Percentiles rank a stretch among this genome's conserved stretches.
Evolutionary conservation across 805 yeast species (phyloP).

Genomic region (Saccharomycopsis amapae): DNA sequence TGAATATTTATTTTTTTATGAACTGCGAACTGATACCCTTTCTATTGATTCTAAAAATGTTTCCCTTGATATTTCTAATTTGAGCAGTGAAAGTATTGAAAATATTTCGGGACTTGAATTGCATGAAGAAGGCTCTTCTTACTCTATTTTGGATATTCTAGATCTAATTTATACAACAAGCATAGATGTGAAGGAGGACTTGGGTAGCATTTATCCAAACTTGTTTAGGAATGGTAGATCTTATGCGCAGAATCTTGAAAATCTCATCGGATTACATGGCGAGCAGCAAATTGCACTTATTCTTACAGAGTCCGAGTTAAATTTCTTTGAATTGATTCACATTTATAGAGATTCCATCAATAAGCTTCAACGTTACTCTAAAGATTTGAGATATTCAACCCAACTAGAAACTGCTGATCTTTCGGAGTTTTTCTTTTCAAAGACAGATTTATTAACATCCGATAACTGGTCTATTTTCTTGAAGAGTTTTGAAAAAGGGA

Average conservation of each 20-base stretch:
- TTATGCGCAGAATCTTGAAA: conserved; percentile 5
- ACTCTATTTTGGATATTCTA: conserved; percentile 13
- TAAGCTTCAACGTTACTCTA: conserved; percentile 10
- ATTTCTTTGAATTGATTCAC: conserved; percentile 6
- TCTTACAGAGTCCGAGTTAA: conserved; percentile 6
- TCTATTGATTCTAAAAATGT: too few species aligned
- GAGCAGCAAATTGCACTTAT: too few species aligned
- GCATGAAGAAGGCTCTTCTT: not conserved
- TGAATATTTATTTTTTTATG: conserved; percentile 15
- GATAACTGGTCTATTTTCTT: conserved; percentile 13
- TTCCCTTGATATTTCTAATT: not conserved
- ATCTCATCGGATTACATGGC: conserved; percentile 1
- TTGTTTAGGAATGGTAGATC: conserved; percentile 8
- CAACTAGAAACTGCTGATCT: conserved; percentile 13
- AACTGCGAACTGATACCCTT: too few species aligned
- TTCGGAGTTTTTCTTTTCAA: conserved; percentile 11
- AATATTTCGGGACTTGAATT: not conserved
- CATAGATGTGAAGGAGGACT: not conserved
- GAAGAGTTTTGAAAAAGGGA: conserved; percentile 5
- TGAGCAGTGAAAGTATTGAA: not conserved
- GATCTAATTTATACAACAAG: conserved; percentile 4
- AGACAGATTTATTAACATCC: conserved; percentile 8
- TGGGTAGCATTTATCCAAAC: conserved; percentile 2
- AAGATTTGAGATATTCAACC: not conserved
- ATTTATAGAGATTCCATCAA: conserved; percentile 7